These are phyloP conservation scores for Colletotrichum acutatum DNA, from an alignment of 2,329 filamentous ascomycete genomes.

Conservation along the genomic window DNA sequence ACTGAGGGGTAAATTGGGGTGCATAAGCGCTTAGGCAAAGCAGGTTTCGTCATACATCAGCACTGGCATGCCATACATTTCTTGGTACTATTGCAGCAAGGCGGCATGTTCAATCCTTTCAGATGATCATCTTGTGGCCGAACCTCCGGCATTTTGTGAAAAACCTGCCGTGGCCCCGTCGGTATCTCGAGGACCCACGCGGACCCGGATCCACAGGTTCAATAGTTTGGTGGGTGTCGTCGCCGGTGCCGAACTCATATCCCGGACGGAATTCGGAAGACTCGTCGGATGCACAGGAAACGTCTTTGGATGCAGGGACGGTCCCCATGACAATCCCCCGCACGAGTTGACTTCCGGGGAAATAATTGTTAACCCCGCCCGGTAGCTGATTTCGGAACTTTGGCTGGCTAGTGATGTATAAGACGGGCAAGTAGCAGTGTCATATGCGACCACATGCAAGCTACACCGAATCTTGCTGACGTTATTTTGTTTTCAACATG, in stretches of 20 bases:
- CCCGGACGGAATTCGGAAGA: neutral
- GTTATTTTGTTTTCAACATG: neutral
- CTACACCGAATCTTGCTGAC: neutral
- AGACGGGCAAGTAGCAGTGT: neutral
- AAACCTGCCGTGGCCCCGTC: neutral
- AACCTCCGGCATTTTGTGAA: neutral
- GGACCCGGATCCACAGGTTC: neutral
- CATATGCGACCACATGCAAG: neutral
- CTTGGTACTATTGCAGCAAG: neutral
- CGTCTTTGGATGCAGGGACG: neutral
- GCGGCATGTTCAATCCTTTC: neutral
- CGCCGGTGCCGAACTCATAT: neutral
- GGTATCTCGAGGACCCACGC: conserved; percentile 1
- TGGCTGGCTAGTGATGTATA: neutral
- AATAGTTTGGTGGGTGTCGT: neutral
- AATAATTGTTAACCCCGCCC: neutral
- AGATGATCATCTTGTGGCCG: neutral
- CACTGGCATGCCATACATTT: neutral
- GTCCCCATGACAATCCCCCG: neutral
- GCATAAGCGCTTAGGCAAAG: neutral
- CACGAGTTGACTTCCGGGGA: neutral
- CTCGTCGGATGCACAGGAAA: neutral
- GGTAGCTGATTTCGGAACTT: neutral
- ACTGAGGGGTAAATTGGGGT: conserved; percentile 1
- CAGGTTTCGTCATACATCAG: neutral